These are phyloP conservation scores for Calonectria ilicicola DNA, from an alignment of 2,329 filamentous ascomycete species.

Conservation along the genomic window DNA sequence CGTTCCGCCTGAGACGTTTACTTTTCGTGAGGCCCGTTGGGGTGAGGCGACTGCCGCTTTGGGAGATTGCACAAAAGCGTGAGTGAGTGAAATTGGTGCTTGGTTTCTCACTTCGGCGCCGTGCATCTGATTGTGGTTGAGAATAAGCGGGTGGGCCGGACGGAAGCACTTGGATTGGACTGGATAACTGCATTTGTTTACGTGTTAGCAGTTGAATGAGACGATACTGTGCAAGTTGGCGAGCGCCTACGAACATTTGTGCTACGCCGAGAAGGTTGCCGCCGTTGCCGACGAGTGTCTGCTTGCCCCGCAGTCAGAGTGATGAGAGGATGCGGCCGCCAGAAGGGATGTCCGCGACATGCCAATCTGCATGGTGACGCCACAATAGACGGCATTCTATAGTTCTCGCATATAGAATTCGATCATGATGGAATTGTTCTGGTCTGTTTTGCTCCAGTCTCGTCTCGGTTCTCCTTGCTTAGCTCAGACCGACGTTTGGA, in stretches of 20 bases:
- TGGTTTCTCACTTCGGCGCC: not conserved
- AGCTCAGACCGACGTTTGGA: slow-evolving; percentile 4
- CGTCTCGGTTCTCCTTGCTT: slow-evolving; percentile 1
- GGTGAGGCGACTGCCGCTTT: not conserved
- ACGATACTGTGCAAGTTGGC: no score
- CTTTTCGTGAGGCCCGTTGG: not conserved
- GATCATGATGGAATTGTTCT: not conserved
- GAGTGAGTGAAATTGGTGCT: not conserved
- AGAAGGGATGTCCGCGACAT: not conserved
- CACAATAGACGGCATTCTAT: not conserved
- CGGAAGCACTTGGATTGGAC: not conserved
- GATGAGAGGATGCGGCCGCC: not conserved
- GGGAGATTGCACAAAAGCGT: not conserved
- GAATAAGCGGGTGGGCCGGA: not conserved
- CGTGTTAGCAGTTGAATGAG: not conserved
- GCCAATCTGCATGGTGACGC: not conserved
- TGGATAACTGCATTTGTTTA: not conserved
- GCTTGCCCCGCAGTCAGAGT: not conserved
- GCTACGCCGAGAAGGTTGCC: not conserved
- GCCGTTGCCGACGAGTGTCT: not conserved
- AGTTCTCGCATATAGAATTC: not conserved
- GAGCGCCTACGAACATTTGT: not conserved
- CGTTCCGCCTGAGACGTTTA: not conserved
- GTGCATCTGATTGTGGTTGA: not conserved
- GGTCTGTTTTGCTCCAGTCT: not conserved